Conservation (phyloP, 2,329 filamentous ascomycete species). For the Colletotrichum sp. region DNA sequence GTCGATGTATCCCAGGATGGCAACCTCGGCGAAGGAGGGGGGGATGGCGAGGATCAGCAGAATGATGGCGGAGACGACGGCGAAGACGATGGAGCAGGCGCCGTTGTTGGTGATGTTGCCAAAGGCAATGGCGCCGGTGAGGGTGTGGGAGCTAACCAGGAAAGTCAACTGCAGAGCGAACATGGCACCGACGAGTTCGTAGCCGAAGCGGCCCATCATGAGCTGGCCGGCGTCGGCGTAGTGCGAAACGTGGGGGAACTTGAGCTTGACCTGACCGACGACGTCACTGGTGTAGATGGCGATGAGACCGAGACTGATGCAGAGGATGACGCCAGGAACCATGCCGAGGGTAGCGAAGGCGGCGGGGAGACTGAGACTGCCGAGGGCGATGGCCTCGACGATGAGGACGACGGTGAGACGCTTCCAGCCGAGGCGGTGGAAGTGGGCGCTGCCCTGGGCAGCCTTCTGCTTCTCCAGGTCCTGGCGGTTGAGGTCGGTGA, state of each 20-base stretch:
- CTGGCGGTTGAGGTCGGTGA: conserved; percentile 29
- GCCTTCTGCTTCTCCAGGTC: conserved; percentile 54
- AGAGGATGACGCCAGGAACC: conserved; percentile 44
- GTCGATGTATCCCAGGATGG: conserved; percentile 55
- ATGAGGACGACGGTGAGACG: conserved; percentile 60
- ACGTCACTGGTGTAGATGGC: conserved; percentile 47
- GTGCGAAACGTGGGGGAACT: conserved; percentile 62
- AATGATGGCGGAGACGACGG: conserved; percentile 50
- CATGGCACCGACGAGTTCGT: conserved; percentile 66
- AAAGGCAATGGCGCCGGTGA: conserved; percentile 74
- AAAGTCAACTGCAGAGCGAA: conserved; percentile 71
- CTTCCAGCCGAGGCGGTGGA: conserved; percentile 62
- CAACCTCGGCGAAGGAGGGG: conserved; percentile 53
- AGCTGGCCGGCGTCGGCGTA: conserved; percentile 73
- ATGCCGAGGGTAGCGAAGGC: conserved; percentile 61
- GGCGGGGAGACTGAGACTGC: conserved; percentile 53
- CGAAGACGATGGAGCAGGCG: conserved; percentile 50
- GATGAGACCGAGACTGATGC: conserved; percentile 38
- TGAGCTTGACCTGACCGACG: conserved; percentile 51
- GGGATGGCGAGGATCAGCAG: conserved; percentile 51
- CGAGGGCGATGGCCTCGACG: conserved; percentile 62
- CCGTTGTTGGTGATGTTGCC: conserved; percentile 66
- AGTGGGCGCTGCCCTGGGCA: conserved; percentile 50
- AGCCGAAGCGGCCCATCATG: conserved; percentile 63
- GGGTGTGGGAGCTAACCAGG: conserved; percentile 73